These are phyloP conservation scores for Ligustrum vulgare DNA, from an alignment of 257 asterid species.

Conservation along the genomic window DNA sequence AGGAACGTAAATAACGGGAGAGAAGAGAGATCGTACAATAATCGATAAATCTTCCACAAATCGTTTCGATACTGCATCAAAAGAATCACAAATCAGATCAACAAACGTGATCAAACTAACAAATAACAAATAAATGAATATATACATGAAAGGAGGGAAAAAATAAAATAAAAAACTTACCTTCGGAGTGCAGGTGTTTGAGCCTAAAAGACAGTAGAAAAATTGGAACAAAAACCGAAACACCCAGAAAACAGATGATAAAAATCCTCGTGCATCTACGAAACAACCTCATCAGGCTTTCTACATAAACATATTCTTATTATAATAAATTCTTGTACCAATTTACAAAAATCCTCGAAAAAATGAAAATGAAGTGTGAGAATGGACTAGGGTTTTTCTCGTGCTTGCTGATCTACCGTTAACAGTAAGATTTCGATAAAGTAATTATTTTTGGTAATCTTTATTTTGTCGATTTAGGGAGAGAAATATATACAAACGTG, in stretches of 20 bases:
- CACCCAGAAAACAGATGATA: slow-evolving; percentile 77
- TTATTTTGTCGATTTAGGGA: not conserved
- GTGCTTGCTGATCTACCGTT: not conserved
- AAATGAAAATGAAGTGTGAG: not conserved
- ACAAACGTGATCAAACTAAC: not conserved
- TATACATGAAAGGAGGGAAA: not conserved
- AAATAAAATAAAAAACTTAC: slow-evolving; percentile 29
- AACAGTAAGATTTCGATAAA: slow-evolving; percentile 37
- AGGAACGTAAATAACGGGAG: not conserved
- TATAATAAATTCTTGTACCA: not conserved
- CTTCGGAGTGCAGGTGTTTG: slow-evolving; percentile 54
- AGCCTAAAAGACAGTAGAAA: slow-evolving; percentile 61
- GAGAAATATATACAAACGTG: slow-evolving; percentile 12
- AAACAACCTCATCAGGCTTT: slow-evolving; percentile 63
- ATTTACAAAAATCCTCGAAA: slow-evolving; percentile 20
- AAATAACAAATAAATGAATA: not conserved
- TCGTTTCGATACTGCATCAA: slow-evolving; percentile 53
- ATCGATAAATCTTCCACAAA: slow-evolving; percentile 75
- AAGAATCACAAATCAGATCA: slow-evolving; percentile 10
- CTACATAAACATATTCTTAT: slow-evolving; percentile 3
- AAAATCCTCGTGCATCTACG: slow-evolving; percentile 74
- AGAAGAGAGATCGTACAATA: slow-evolving; percentile 51
- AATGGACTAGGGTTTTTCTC: slow-evolving; percentile 40
- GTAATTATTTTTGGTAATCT: slow-evolving; percentile 4
- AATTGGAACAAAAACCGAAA: slow-evolving; percentile 63